These are phyloP conservation scores for Blastobotrys aristatus DNA, from an alignment of 1,139 yeast species.

Conservation along the genomic window DNA sequence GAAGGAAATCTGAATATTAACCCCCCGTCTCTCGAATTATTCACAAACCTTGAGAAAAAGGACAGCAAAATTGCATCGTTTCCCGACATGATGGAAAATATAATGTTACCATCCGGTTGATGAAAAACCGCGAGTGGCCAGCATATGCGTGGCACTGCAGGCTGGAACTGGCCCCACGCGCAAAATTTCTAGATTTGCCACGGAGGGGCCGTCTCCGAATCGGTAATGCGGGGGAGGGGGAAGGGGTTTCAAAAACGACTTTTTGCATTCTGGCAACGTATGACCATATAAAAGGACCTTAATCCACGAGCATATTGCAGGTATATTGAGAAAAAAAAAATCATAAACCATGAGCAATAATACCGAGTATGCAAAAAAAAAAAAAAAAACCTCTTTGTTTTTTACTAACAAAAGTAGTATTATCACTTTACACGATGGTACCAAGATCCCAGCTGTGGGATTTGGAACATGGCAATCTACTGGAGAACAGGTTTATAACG, in stretches of 20 bases:
- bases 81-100: too few relatives aligned
- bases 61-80: too few relatives aligned
- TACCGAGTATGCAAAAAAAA: background rate
- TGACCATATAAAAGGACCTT: background rate
- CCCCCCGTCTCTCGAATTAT: too few relatives aligned
- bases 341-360: background rate
- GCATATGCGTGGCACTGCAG: background rate
- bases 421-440: conserved; percentile 37
- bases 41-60: too few relatives aligned
- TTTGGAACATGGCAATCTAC: conserved; percentile 74
- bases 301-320: background rate
- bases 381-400: too few relatives aligned
- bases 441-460: conserved; percentile 62
- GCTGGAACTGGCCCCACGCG: too few relatives aligned
- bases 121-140: too few relatives aligned
- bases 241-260: too few relatives aligned
- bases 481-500: conserved; percentile 51
- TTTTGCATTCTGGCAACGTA: too few relatives aligned
- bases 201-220: background rate
- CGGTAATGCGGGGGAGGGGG: background rate
- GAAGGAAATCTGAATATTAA: too few relatives aligned
- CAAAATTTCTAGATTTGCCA: background rate
- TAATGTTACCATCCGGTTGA: too few relatives aligned
- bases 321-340: too few relatives aligned
- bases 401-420: background rate